Base-by-base conservation (phyloP, 2,329 filamentous ascomycete genomes). In the Mycogone perniciosa region DNA sequence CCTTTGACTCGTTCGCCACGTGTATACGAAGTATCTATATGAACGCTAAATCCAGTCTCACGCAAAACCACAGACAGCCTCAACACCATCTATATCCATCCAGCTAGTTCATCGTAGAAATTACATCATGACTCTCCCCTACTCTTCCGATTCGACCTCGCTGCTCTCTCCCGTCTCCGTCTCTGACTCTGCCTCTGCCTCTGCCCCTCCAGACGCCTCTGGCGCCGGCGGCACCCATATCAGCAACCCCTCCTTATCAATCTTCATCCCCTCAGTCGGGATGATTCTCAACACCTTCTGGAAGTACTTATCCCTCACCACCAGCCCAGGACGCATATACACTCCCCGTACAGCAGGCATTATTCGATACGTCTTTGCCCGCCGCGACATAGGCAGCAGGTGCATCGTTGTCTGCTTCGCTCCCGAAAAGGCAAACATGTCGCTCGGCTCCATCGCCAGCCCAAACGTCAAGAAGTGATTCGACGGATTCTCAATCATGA, bases 391-490 rank as follows among this genome's bases (percentile, higher is more conserved):
- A 0, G 93, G 93, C 42, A 96, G 78, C 39, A 97, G 72, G 62
- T 93, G 89, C 47, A 96, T 60, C 1, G 85, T 86, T 9, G 82
- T 84, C 57, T 86, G 78, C 71, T 97, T 97, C 2, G 88, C 76
- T 0, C 93, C 93, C 6, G 88, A 90, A 67, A 99, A 97, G 0
- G 90, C 92, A 68, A 97, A 97, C 48, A 89, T 81, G 57, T 95
- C 89, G 64, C 83, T 92, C 3, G 90, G 87, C 59, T 99, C 92
- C 90, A 99, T 95, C 29, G 77, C 83, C 44, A 97, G 69, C 31
- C 88, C 90, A 69, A 99, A 99, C 0, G 91, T 96, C 45, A 99
- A 79, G 69, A 96, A 95, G 67, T 99, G 93, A 65, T 84, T 86
- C 0, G 92, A 96, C 0, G 91, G 88, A 65, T 99, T 99, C 70